phyloP scores from a whole-genome alignment of 495 filamentous ascomycete genomes.

The Lepraria neglecta region DNA sequence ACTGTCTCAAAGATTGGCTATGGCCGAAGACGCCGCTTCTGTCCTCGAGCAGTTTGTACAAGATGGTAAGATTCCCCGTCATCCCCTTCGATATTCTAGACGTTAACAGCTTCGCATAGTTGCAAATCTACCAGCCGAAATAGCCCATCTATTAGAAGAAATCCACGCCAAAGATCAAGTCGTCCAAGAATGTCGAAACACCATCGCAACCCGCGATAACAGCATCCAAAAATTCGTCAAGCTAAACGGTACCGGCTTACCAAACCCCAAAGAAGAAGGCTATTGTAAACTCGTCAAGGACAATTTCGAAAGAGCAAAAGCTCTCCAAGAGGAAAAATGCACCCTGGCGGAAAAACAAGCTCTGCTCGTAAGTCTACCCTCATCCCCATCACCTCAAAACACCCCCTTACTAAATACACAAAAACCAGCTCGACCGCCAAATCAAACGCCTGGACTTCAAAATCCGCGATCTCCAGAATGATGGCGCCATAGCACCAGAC shows the following conservation, averaged over 20 bases:
- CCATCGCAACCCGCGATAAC: constrained; percentile 69
- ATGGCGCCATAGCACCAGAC: constrained; percentile 68
- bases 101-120: constrained; percentile 39
- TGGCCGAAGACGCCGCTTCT: constrained; percentile 69
- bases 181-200: constrained; percentile 64
- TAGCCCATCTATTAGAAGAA: constrained; percentile 89
- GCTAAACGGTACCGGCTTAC: constrained; percentile 66
- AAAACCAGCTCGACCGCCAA: constrained; percentile 65
- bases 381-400: constrained; percentile 1
- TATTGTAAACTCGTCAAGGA: constrained; percentile 64
- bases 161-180: constrained; percentile 81
- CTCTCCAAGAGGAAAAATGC: constrained; percentile 83
- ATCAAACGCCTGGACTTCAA: constrained; percentile 79
- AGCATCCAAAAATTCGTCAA: constrained; percentile 89
- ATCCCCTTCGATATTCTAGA: background rate
- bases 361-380: constrained; percentile 42
- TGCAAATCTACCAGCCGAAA: constrained; percentile 85
- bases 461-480: constrained; percentile 74
- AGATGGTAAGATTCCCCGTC: constrained; percentile 46
- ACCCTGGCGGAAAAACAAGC: constrained; percentile 70
- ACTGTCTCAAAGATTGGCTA: constrained; percentile 27
- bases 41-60: constrained; percentile 92
- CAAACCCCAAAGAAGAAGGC: constrained; percentile 81
- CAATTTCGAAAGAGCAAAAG: constrained; percentile 62
- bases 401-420: constrained; percentile 21